Percentiles rank a stretch among this genome's conserved stretches.
Conservation (phyloP, 495 filamentous ascomycete genomes). For the Daldinia loculata region DNA sequence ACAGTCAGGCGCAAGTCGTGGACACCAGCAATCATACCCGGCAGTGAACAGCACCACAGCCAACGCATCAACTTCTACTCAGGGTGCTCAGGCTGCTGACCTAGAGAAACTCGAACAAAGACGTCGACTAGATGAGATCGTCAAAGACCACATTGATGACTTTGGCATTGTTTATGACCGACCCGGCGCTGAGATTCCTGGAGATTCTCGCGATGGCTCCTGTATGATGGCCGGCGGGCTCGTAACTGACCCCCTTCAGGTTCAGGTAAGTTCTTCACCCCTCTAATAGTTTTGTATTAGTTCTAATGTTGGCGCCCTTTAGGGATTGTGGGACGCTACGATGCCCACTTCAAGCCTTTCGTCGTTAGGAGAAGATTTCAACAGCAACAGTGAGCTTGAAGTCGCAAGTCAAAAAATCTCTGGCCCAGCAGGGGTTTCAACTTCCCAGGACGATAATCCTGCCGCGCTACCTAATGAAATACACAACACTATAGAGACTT, state of each 20-base stretch:
- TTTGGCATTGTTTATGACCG: constrained; percentile 13
- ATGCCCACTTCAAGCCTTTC: neutral
- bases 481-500: neutral
- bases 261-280: neutral
- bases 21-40: neutral
- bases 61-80: neutral
- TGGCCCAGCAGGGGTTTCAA: neutral
- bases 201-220: neutral
- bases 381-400: neutral
- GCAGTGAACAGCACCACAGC: neutral
- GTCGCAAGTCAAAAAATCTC: neutral
- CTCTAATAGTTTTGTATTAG: neutral
- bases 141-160: constrained; percentile 8
- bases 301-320: neutral
- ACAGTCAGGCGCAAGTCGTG: neutral
- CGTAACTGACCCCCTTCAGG: neutral
- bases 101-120: constrained; percentile 1
- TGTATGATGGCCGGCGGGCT: constrained; percentile 22
- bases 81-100: neutral
- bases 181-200: neutral
- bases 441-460: neutral
- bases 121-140: constrained; percentile 26
- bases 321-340: neutral
- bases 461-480: neutral
- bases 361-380: neutral